A percentile compares a stretch with the other conserved stretches of the same genome.
Conservation (phyloP, 371 early-diverging fungal species). For the Mortierella sp. region DNA sequence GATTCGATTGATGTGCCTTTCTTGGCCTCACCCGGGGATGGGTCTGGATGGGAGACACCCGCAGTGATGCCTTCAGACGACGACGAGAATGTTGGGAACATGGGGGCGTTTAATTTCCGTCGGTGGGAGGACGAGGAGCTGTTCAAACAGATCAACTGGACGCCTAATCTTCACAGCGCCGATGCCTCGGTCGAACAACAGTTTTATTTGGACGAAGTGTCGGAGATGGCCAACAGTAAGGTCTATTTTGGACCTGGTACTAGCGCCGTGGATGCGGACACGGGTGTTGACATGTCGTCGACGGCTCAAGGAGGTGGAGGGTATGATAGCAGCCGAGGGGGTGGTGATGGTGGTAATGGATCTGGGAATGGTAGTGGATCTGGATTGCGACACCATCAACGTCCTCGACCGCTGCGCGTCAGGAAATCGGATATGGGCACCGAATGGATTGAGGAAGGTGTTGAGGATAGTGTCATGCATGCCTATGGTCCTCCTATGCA, state of each 20-base stretch:
- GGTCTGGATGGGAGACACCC: constrained; percentile 55
- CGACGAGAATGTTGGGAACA: constrained; percentile 19
- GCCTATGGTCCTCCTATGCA: constrained; percentile 50
- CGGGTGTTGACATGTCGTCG: constrained; percentile 28
- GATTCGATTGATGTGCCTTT: constrained; percentile 32
- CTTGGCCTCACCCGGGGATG: constrained; percentile 31
- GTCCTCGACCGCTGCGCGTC: constrained; percentile 37
- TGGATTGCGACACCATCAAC: constrained; percentile 22
- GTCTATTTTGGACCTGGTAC: constrained; percentile 31
- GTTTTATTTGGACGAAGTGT: constrained; percentile 45
- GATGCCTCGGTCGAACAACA: constrained; percentile 49
- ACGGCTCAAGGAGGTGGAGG: constrained; percentile 18
- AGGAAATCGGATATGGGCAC: constrained; percentile 55
- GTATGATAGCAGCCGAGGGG: constrained; percentile 13
- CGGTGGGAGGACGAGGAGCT: constrained; percentile 45
- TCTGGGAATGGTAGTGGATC: constrained; percentile 8
- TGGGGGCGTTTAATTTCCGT: constrained; percentile 31
- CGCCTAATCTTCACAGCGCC: constrained; percentile 38
- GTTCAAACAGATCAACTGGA: constrained; percentile 47
- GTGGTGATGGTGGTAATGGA: background rate
- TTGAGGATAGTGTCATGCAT: constrained; percentile 29
- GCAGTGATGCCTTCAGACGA: constrained; percentile 56
- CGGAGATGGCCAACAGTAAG: constrained; percentile 20
- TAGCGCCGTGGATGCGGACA: constrained; percentile 40
- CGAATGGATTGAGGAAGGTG: constrained; percentile 54